A percentile compares a stretch with the other conserved stretches of the same genome.
Evolutionary conservation across 2,329 filamentous ascomycete species (phyloP).

Genomic region (Nakataea oryzae): DNA sequence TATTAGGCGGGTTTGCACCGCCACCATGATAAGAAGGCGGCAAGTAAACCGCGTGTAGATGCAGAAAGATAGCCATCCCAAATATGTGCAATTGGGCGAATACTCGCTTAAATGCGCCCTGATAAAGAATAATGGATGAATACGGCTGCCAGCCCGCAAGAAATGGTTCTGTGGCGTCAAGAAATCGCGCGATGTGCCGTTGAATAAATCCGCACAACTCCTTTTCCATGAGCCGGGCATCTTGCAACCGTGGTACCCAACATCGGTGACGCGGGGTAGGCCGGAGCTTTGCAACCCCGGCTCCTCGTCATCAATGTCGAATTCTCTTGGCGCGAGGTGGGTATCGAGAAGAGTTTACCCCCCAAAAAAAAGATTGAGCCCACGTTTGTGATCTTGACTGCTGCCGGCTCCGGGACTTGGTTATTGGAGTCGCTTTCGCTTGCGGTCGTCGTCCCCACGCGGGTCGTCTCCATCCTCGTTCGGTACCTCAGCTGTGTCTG

Average conservation of each 20-base stretch:
- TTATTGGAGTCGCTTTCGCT: conserved; percentile 48
- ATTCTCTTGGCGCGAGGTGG: not conserved
- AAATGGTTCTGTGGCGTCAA: not conserved
- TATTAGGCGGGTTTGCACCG: too few species aligned
- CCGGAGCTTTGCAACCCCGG: not conserved
- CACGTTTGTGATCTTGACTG: not conserved
- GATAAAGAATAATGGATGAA: not conserved
- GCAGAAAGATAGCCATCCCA: too few species aligned
- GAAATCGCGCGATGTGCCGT: not conserved
- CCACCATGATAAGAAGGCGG: too few species aligned
- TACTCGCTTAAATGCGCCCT: not conserved
- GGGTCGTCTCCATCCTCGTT: conserved; percentile 42
- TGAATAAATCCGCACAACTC: not conserved
- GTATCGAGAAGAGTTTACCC: not conserved
- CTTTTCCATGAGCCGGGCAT: not conserved
- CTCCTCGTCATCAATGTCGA: not conserved
- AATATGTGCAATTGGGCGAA: not conserved
- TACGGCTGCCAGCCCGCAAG: not conserved
- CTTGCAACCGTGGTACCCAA: not conserved
- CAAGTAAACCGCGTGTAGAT: too few species aligned
- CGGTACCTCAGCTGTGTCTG: conserved; percentile 42
- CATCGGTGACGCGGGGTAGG: not conserved
- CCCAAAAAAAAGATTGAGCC: not conserved
- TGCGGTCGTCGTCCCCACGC: conserved; percentile 47
- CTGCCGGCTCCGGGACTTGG: not conserved